Conservation (phyloP, 805 yeast genomes). For the Saturnispora zaruensis region DNA sequence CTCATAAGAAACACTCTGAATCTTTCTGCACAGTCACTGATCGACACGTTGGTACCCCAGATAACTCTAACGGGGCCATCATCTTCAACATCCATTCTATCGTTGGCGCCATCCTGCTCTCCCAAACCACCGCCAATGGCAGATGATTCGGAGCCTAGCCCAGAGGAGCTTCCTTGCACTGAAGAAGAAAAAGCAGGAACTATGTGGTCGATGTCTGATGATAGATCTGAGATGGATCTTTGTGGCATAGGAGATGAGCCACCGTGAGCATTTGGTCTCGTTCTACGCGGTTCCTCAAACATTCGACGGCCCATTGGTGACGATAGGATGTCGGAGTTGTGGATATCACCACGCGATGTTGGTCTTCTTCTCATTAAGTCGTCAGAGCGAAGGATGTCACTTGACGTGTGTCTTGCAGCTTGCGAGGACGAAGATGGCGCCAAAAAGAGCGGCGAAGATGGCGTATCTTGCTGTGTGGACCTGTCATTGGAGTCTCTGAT, state of each 20-base stretch:
- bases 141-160: slow-evolving; percentile 5
- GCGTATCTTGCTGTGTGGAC: slow-evolving; percentile 13
- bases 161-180: slow-evolving; percentile 2
- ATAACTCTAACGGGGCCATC: slow-evolving; percentile 83
- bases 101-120: not conserved
- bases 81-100: not conserved
- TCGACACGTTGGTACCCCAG: slow-evolving; percentile 97
- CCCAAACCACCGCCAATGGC: not conserved
- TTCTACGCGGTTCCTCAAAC: slow-evolving; percentile 34
- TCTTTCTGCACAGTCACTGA: slow-evolving; percentile 72
- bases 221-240: not conserved
- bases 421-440: slow-evolving; percentile 32
- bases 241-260: slow-evolving; percentile 5
- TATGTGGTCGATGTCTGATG: slow-evolving; percentile 15
- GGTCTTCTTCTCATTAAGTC: slow-evolving; percentile 38
- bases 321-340: slow-evolving; percentile 56
- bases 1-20: slow-evolving; percentile 80
- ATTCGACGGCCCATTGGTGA: slow-evolving; percentile 62
- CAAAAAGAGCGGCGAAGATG: slow-evolving; percentile 12
- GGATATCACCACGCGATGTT: slow-evolving; percentile 67
- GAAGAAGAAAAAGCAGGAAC: slow-evolving; percentile 16
- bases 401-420: slow-evolving; percentile 34
- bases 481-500: not conserved
- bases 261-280: slow-evolving; percentile 4
- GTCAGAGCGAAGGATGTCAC: slow-evolving; percentile 29